phyloP scores from a whole-genome alignment of 202 grass and related monocot species.

The Saccharum hybrid region DNA sequence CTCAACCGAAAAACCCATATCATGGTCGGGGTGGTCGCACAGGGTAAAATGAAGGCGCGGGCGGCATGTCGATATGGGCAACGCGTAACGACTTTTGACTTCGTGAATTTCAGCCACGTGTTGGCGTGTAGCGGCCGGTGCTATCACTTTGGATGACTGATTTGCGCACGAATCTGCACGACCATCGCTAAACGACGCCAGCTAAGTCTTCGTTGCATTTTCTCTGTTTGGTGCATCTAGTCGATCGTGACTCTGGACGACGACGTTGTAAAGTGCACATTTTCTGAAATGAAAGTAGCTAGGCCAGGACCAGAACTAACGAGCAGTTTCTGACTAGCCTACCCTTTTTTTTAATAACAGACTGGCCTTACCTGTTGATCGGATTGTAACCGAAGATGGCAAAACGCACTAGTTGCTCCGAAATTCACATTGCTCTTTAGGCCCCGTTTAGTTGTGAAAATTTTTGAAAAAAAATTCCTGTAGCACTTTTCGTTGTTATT shows the following conservation, averaged over 20 bases:
- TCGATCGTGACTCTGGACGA: not conserved
- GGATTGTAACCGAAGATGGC: not conserved
- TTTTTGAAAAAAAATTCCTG: too few species aligned
- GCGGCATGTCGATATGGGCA: not conserved
- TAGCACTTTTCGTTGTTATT: too few species aligned
- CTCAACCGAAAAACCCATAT: not conserved
- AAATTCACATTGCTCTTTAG: not conserved
- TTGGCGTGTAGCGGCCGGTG: not conserved
- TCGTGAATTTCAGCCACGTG: not conserved
- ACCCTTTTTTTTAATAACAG: too few species aligned
- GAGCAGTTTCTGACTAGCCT: not conserved
- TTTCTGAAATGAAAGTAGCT: not conserved
- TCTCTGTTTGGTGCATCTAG: not conserved
- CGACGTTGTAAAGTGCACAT: too few species aligned
- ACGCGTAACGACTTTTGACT: not conserved
- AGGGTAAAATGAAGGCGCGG: not conserved
- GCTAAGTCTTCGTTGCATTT: too few species aligned
- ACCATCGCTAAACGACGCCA: not conserved
- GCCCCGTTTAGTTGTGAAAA: too few species aligned
- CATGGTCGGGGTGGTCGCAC: not conserved
- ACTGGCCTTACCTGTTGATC: too few species aligned
- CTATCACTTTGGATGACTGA: not conserved
- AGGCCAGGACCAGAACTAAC: not conserved
- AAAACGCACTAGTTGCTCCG: not conserved
- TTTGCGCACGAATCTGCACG: not conserved